A percentile compares a stretch with the other conserved stretches of the same genome.
These are phyloP conservation scores for Schwanniomyces occidentalis DNA, from an alignment of 805 yeast genomes.

Conservation along the genomic window DNA sequence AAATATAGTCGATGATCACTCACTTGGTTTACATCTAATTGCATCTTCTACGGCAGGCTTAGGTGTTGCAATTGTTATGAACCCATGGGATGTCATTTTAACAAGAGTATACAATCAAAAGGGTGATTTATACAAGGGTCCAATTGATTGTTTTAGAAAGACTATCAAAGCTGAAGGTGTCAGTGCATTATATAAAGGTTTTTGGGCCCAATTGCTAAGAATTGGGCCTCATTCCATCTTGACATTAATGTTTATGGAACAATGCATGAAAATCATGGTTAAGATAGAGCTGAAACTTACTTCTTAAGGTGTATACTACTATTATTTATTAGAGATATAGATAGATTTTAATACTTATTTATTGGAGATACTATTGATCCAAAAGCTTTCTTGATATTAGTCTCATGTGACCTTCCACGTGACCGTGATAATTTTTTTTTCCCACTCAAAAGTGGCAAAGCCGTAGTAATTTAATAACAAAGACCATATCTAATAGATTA, in stretches of 20 bases:
- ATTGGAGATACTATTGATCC: too few relatives aligned
- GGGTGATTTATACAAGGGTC: conserved; percentile 82
- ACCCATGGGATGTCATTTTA: conserved; percentile 94
- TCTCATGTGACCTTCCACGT: too few relatives aligned
- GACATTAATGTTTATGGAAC: conserved; percentile 93
- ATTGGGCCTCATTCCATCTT: conserved; percentile 93
- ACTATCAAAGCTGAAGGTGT: conserved; percentile 84
- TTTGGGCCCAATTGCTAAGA: conserved; percentile 87
- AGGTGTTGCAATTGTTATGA: conserved; percentile 94
- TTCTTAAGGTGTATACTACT: conserved; percentile 2
- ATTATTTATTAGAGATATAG: conserved; percentile 4
- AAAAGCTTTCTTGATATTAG: too few relatives aligned
- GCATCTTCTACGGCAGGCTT: conserved; percentile 81
- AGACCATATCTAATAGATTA: too few relatives aligned
- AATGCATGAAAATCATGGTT: conserved; percentile 66
- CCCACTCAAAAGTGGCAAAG: too few relatives aligned
- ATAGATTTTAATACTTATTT: too few relatives aligned
- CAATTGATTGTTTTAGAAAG: conserved; percentile 84
- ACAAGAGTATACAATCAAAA: conserved; percentile 95
- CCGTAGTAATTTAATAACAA: too few relatives aligned
- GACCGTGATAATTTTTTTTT: too few relatives aligned
- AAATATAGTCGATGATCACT: conserved; percentile 58
- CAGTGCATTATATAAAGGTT: conserved; percentile 88
- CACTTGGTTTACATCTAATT: conserved; percentile 62
- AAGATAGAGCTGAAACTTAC: conserved; percentile 23